Conservation (phyloP, 805 yeast genomes). For the Wickerhamomyces alni region DNA sequence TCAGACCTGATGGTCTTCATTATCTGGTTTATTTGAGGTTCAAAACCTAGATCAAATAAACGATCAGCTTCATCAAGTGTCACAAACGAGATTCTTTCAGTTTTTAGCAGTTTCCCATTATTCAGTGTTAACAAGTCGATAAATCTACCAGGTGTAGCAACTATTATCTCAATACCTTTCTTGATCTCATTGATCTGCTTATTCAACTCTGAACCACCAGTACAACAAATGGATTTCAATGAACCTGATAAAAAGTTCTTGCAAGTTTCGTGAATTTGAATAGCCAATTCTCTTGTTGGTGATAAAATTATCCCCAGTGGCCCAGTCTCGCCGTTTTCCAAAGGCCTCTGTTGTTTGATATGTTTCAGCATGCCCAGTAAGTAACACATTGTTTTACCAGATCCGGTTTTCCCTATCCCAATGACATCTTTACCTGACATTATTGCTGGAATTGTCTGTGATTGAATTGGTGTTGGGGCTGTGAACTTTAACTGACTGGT, state of each 20-base stretch:
- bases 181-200: conserved; percentile 76
- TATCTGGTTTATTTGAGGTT: conserved; percentile 86
- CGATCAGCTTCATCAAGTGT: conserved; percentile 95
- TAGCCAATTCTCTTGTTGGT: conserved; percentile 89
- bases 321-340: conserved; percentile 46
- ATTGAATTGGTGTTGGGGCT: conserved; percentile 81
- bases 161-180: conserved; percentile 71
- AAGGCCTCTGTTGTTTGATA: conserved; percentile 62
- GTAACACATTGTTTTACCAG: conserved; percentile 92
- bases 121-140: conserved; percentile 86
- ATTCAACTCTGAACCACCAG: conserved; percentile 85
- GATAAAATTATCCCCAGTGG: conserved; percentile 78
- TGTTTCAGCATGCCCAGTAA: conserved; percentile 81
- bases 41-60: conserved; percentile 95
- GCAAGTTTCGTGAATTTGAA: conserved; percentile 72
- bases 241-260: conserved; percentile 46
- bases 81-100: conserved; percentile 68
- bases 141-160: conserved; percentile 93
- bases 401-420: conserved; percentile 94
- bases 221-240: conserved; percentile 67
- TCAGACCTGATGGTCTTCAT: conserved; percentile 76
- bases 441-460: conserved; percentile 84
- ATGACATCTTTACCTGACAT: conserved; percentile 88
- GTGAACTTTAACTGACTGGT: conserved; percentile 43
- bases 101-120: conserved; percentile 60